Evolutionary conservation across 2,329 filamentous ascomycete species (phyloP).

Genomic region (Macrophomina pseudophaseolina): DNA sequence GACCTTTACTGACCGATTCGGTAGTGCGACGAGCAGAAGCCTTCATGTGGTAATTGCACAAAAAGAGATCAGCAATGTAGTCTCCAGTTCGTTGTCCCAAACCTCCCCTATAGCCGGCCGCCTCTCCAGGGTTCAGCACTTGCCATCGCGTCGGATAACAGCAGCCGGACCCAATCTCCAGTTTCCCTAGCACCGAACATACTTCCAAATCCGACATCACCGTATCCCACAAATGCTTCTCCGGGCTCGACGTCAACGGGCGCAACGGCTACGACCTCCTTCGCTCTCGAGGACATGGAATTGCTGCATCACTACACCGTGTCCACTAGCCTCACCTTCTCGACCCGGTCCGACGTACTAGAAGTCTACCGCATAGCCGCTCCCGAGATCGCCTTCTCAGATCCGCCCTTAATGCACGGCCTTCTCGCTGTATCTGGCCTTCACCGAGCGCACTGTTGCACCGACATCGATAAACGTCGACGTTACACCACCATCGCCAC

Average conservation of each 20-base stretch:
- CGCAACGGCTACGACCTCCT: slow-evolving; percentile 21
- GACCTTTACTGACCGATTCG: background rate
- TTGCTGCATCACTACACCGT: slow-evolving; percentile 41
- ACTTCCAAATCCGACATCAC: background rate
- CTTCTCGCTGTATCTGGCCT: slow-evolving; percentile 52
- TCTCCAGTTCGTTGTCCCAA: slow-evolving; percentile 33
- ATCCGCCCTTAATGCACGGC: slow-evolving; percentile 52
- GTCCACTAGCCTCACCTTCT: slow-evolving; percentile 36
- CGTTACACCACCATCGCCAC: slow-evolving; percentile 4
- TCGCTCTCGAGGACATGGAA: slow-evolving; percentile 36
- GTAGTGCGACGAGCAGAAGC: slow-evolving; percentile 39
- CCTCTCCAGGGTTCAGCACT: background rate
- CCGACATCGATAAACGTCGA: slow-evolving; percentile 2
- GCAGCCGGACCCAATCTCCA: slow-evolving; percentile 12
- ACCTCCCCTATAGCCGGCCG: slow-evolving; percentile 17
- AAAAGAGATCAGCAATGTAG: slow-evolving; percentile 38
- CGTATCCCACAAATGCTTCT: slow-evolving; percentile 28
- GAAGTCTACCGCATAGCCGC: slow-evolving; percentile 34
- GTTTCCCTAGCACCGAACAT: slow-evolving; percentile 8
- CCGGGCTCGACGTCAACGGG: background rate
- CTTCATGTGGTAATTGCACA: slow-evolving; percentile 38
- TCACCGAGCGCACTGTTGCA: slow-evolving; percentile 44
- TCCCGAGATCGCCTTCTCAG: slow-evolving; percentile 45
- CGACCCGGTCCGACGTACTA: slow-evolving; percentile 31
- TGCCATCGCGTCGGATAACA: background rate